Percentiles rank a stretch among this genome's conserved stretches.
phyloP scores from a whole-genome alignment of 2,329 filamentous ascomycete species.

The Ciborinia camelliae region DNA sequence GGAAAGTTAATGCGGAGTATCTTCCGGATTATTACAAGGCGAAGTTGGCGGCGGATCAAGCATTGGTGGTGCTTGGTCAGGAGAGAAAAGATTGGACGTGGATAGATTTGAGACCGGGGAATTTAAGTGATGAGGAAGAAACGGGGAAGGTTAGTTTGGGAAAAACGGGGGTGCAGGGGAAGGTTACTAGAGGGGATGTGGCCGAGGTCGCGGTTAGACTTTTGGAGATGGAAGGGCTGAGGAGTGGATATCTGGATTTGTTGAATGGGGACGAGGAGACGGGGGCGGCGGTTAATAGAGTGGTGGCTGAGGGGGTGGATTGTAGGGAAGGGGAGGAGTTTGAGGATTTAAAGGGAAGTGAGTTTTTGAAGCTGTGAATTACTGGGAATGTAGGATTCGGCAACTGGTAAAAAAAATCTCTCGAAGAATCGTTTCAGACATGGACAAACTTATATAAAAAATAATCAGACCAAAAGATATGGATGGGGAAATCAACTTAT shows the following conservation, averaged over 20 bases:
- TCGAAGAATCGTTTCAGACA: too few relatives aligned
- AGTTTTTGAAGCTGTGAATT: conserved; percentile 4
- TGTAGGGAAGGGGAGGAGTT: conserved; percentile 50
- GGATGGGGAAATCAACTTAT: too few relatives aligned
- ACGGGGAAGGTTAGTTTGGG: conserved; percentile 43
- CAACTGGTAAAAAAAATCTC: background rate
- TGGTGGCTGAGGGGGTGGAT: conserved; percentile 49
- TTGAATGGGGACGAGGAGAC: conserved; percentile 51
- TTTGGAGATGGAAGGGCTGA: conserved; percentile 46
- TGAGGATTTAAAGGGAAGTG: conserved; percentile 29
- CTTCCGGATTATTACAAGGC: conserved; percentile 57
- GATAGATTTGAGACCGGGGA: conserved; percentile 53
- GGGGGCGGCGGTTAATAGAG: conserved; percentile 47
- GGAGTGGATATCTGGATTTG: conserved; percentile 52
- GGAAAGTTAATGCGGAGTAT: conserved; percentile 42
- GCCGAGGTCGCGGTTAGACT: conserved; percentile 55
- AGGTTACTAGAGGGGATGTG: conserved; percentile 55
- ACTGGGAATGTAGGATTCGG: background rate
- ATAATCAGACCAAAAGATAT: too few relatives aligned
- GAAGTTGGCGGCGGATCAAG: conserved; percentile 59
- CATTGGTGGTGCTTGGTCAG: conserved; percentile 48
- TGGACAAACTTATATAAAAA: too few relatives aligned
- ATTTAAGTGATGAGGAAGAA: conserved; percentile 48
- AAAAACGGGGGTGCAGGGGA: conserved; percentile 39
- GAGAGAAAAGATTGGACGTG: conserved; percentile 39